A percentile compares a stretch with the other conserved stretches of the same genome.
These are phyloP conservation scores for Halophytophthora polymorphica DNA, from an alignment of 352 stramenopile species.

Conservation along the genomic window DNA sequence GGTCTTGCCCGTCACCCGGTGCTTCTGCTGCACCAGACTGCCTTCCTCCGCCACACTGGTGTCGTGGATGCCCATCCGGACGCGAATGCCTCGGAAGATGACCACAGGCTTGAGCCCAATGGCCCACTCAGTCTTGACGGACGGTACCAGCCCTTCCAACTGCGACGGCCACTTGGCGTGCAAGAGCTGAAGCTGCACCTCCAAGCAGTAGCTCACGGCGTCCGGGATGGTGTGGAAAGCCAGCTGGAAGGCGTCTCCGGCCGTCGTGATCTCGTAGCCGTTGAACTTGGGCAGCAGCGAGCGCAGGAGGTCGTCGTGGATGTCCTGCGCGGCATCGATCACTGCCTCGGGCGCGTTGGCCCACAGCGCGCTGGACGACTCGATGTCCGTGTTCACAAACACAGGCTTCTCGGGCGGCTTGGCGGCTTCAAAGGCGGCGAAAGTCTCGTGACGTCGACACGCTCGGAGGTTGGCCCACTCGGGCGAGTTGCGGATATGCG, in stretches of 20 bases:
- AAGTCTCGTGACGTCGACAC: slow-evolving; percentile 36
- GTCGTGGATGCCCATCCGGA: slow-evolving; percentile 81
- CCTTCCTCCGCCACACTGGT: slow-evolving; percentile 47
- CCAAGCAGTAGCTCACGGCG: slow-evolving; percentile 61
- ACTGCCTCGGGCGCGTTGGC: slow-evolving; percentile 42
- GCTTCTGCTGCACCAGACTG: slow-evolving; percentile 43
- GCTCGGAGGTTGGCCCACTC: slow-evolving; percentile 38
- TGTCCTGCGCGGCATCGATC: slow-evolving; percentile 56
- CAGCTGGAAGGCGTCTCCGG: slow-evolving; percentile 68
- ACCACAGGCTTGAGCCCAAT: slow-evolving; percentile 40
- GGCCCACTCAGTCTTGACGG: slow-evolving; percentile 53
- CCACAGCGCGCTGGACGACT: slow-evolving; percentile 73
- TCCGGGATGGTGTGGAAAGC: slow-evolving; percentile 65
- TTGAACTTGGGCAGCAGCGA: slow-evolving; percentile 44
- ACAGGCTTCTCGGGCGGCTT: slow-evolving; percentile 41
- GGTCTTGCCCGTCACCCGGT: slow-evolving; percentile 64
- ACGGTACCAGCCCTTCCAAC: slow-evolving; percentile 44
- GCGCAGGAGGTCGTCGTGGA: slow-evolving; percentile 66
- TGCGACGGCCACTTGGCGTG: slow-evolving; percentile 59
- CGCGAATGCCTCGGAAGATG: slow-evolving; percentile 61
- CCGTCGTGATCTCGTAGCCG: slow-evolving; percentile 78
- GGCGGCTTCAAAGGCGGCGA: slow-evolving; percentile 27
- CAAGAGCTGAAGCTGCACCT: slow-evolving; percentile 58
- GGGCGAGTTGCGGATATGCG: slow-evolving; percentile 49
- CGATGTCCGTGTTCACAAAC: slow-evolving; percentile 81